A percentile compares a stretch with the other conserved stretches of the same genome.
Evolutionary conservation across 1,284 basidiomycete species (phyloP).

Genomic region (Waitea zeae): DNA sequence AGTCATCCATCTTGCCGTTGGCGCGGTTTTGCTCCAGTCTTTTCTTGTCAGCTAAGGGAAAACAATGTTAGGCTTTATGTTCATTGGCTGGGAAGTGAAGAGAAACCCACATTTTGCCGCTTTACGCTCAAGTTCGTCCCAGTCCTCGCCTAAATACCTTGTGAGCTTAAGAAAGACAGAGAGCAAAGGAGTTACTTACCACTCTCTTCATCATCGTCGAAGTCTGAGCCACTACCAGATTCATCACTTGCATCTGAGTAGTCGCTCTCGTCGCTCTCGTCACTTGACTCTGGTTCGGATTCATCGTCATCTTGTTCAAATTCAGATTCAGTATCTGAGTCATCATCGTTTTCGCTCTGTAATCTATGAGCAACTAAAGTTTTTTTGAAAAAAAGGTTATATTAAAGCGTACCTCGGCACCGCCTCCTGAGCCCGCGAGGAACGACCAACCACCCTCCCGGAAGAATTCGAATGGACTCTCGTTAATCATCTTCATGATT

Average conservation of each 20-base stretch:
- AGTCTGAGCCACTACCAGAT: slow-evolving; percentile 49
- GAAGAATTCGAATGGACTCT: slow-evolving; percentile 94
- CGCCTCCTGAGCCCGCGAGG: slow-evolving; percentile 57
- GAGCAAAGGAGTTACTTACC: too few relatives aligned
- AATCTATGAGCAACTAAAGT: slow-evolving; percentile 4
- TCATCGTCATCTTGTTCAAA: slow-evolving; percentile 57
- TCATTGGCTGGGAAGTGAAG: neutral
- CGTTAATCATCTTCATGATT: slow-evolving; percentile 96
- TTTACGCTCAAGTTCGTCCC: slow-evolving; percentile 89
- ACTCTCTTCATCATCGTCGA: slow-evolving; percentile 57
- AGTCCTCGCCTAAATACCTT: slow-evolving; percentile 88
- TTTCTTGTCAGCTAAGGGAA: slow-evolving; percentile 45
- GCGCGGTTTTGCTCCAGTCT: slow-evolving; percentile 27
- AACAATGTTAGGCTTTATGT: slow-evolving; percentile 1
- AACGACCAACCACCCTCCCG: slow-evolving; percentile 91
- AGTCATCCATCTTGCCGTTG: too few relatives aligned
- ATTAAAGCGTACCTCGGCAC: slow-evolving; percentile 33
- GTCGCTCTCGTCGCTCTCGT: slow-evolving; percentile 37
- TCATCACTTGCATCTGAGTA: slow-evolving; percentile 52
- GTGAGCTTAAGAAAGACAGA: too few relatives aligned
- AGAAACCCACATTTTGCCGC: slow-evolving; percentile 56
- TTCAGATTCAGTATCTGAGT: slow-evolving; percentile 62
- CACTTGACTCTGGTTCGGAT: slow-evolving; percentile 27
- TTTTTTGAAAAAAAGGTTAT: slow-evolving; percentile 1
- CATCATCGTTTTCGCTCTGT: slow-evolving; percentile 53